These are phyloP conservation scores for Tolypocladium inflatum DNA, from an alignment of 2,329 filamentous ascomycete species.

Conservation along the genomic window DNA sequence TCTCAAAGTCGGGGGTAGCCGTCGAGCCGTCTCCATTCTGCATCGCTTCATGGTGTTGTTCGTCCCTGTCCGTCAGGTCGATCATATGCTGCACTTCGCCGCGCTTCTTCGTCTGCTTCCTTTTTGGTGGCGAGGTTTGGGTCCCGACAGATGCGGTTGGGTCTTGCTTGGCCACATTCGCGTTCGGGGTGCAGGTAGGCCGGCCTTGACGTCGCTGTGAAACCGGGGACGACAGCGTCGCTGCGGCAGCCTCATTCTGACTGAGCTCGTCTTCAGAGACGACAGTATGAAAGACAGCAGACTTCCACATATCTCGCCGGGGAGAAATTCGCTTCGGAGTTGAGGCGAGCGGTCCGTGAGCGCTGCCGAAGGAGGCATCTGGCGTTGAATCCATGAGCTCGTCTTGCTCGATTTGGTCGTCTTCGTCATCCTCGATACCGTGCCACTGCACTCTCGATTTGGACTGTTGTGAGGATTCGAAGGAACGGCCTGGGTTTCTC, in stretches of 20 bases:
- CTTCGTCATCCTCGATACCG: not conserved
- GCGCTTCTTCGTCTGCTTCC: not conserved
- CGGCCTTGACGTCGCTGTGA: conserved; percentile 10
- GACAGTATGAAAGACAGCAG: not conserved
- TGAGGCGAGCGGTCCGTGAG: not conserved
- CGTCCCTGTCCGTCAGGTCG: not conserved
- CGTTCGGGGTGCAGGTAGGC: not conserved
- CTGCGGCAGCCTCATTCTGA: conserved; percentile 8
- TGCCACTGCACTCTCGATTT: not conserved
- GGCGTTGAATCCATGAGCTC: conserved; percentile 5
- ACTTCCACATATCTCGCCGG: conserved; percentile 3
- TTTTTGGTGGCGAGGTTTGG: conserved; percentile 1
- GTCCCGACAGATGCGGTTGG: not conserved
- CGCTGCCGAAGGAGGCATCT: conserved; percentile 2
- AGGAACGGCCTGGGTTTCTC: not conserved
- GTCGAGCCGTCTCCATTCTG: not conserved
- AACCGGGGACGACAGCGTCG: conserved; percentile 16
- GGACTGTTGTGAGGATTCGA: not conserved
- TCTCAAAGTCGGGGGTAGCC: conserved; percentile 7
- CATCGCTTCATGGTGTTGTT: not conserved
- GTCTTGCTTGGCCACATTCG: not conserved
- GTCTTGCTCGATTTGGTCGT: conserved; percentile 6
- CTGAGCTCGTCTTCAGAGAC: conserved; percentile 8
- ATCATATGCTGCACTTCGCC: too few species aligned
- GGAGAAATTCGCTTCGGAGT: conserved; percentile 8